Evolutionary conservation across 148 eudicot genomes (phyloP), one percentile per base, ranked within the genome.

Genomic region (Silene uniflora): DNA sequence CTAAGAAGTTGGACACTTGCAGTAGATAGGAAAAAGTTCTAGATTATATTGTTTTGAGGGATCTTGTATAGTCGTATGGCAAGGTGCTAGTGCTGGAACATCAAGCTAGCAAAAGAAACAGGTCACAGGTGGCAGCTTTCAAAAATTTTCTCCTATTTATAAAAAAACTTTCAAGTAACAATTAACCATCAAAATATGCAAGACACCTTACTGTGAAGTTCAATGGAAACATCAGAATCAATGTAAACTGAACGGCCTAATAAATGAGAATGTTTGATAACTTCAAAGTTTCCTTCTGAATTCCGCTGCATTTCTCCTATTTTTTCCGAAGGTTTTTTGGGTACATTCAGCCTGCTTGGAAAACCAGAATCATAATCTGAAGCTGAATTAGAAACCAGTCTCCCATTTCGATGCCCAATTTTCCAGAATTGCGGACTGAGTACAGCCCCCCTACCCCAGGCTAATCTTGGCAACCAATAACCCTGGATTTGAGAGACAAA

Each of bases 201-300:
- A 47, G 62, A 56, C 85, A 93, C 98, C 93, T 95, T 91, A 69
- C 67, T 78, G 27, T 76, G 84, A 73, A 94, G 81, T 60, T 88
- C 87, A 3, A 83, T 69, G 76, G 96, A 85, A 77, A 86, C 81
- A 77, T 88, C 86, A 27, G 74, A 29, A 73, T 94, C 98, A 81
- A 94, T 72, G 87, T 87, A 92, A 55, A 92, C 78, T 49, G 84
- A 81, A 19, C 65, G 83, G 49, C 89, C 90, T 52, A 74, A 77
- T 55, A 90, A 79, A 77, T 77, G 72, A 67, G 89, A 83, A 21
- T 27, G 73, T 70, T 52, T 80, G 63, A 72, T 81, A 84, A 75
- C 79, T 74, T 72, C 73, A 58, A 72, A 68, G 17, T 70, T 86
- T 71, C 76, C 72, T 77, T 76, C 85, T 73, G 82, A 49, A 82